phyloP scores from a whole-genome alignment of 2,329 filamentous ascomycete species.

The Calonectria ilicicola region DNA sequence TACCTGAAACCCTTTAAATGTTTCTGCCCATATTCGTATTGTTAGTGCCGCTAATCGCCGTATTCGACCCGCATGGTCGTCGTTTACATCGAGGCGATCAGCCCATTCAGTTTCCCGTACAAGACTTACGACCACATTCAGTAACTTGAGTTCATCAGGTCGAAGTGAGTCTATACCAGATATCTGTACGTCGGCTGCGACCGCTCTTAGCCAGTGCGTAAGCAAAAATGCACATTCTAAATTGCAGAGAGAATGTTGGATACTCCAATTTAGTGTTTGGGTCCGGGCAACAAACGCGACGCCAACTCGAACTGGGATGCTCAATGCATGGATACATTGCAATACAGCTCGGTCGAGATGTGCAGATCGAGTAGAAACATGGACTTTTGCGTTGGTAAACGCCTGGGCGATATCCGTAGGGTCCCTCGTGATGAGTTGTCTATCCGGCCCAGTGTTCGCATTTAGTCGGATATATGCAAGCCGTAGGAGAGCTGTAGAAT shows the following conservation, averaged over 20 bases:
- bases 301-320: slow-evolving; percentile 64
- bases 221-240: slow-evolving; percentile 63
- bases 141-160: slow-evolving; percentile 37
- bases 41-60: slow-evolving; percentile 35
- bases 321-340: slow-evolving; percentile 65
- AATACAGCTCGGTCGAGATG: slow-evolving; percentile 62
- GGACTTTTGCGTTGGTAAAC: slow-evolving; percentile 48
- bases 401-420: slow-evolving; percentile 58
- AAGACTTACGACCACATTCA: slow-evolving; percentile 35
- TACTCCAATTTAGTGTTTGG: slow-evolving; percentile 66
- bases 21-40: slow-evolving; percentile 44
- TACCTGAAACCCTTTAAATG: slow-evolving; percentile 45
- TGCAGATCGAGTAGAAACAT: slow-evolving; percentile 50
- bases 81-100: slow-evolving; percentile 22
- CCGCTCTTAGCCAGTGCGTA: slow-evolving; percentile 53
- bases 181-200: slow-evolving; percentile 25
- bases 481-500: slow-evolving; percentile 46
- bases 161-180: slow-evolving; percentile 1
- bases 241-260: slow-evolving; percentile 66
- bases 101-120: slow-evolving; percentile 41
- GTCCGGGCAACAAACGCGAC: slow-evolving; percentile 64
- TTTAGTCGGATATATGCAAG: slow-evolving; percentile 45
- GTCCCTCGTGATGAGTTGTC: slow-evolving; percentile 54
- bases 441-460: slow-evolving; percentile 8
- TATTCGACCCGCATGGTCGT: slow-evolving; percentile 32